Base-by-base conservation (phyloP, 768 basidiomycete species). In the Leccinum ochraceum region DNA sequence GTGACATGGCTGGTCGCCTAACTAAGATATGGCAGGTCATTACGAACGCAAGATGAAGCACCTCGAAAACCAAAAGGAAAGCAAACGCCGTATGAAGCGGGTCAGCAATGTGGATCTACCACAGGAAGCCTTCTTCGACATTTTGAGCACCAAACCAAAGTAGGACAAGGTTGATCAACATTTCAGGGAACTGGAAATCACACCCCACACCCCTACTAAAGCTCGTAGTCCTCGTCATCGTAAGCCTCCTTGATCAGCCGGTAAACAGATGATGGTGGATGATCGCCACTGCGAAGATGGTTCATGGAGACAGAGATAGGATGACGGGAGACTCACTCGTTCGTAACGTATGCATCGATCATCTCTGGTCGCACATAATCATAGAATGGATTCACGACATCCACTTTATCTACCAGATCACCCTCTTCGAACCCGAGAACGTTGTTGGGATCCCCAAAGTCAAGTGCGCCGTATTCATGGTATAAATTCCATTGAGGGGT, bases 291-390 rank as follows among this genome's bases (percentile, higher is more conserved):
- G 65, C 37, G 53, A 56, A 53, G 16, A 46, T 46, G 52, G 60
- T 68, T 56, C 24, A 65, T 60, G 42, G 51, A 26, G 42, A 36
- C 39, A 22, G 36, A n/a, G 32, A 55, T 49, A 54, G 9, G 54
- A 53, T 36, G 37, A 24, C 10, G 75, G 61, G 28, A 36, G 26
- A 80, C 95, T 80, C 74, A 98, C 96, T 98, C 92, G 66, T 99
- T 98, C 13, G 95, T 98, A 67, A 99, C 92, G 74, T 92, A 96
- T 13, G 93, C 90, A 70, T 94, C 90, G 58, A 99, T 86, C 64
- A 98, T 76, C 71, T 98, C 95, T 22, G 95, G 95, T 56, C 86
- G 83, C 44, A 99, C 90, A 75, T 96, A 95, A 76, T 99, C 97
- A 71, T 91, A 98, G 72, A 92, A 94, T n/a, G 95, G 95, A 71